A percentile compares a stretch with the other conserved stretches of the same genome.
Evolutionary conservation across 2,329 filamentous ascomycete genomes (phyloP).

Genomic region (Xylariales sp.): DNA sequence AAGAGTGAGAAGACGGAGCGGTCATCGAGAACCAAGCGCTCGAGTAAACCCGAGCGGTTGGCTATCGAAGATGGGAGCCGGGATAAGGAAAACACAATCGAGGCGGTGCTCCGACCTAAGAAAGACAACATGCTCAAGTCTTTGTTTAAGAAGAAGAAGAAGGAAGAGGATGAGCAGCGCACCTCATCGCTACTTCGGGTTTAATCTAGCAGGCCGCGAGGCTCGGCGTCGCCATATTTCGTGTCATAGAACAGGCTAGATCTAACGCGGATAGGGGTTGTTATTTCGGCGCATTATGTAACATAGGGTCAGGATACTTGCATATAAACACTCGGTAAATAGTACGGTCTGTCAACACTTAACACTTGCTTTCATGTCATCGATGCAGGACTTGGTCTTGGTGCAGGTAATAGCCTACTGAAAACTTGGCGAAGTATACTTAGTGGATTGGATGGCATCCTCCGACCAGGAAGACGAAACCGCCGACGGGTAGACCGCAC

Average conservation of each 20-base stretch:
- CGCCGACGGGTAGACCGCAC: not conserved
- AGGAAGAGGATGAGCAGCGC: slow-evolving; percentile 45
- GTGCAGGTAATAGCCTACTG: slow-evolving; percentile 7
- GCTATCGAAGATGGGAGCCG: slow-evolving; percentile 52
- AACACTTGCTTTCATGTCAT: not conserved
- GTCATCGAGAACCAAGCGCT: slow-evolving; percentile 48
- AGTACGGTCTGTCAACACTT: not conserved
- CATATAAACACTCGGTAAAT: slow-evolving; percentile 4
- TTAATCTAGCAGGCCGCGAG: slow-evolving; percentile 3
- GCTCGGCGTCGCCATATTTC: not conserved
- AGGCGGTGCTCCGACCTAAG: slow-evolving; percentile 57
- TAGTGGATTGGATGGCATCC: not conserved
- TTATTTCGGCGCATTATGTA: slow-evolving; percentile 16
- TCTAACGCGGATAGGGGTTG: slow-evolving; percentile 10
- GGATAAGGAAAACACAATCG: slow-evolving; percentile 52
- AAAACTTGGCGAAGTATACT: not conserved
- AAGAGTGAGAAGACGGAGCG: slow-evolving; percentile 53
- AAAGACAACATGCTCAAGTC: slow-evolving; percentile 68
- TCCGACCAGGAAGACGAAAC: not conserved
- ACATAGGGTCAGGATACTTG: slow-evolving; percentile 7
- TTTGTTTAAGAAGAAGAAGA: slow-evolving; percentile 68
- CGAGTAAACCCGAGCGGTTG: slow-evolving; percentile 45
- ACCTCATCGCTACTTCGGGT: slow-evolving; percentile 26
- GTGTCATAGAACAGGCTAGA: not conserved
- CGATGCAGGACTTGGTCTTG: not conserved